Base-by-base conservation (phyloP, 257 asterid genomes). In the Solanum sitiens region DNA sequence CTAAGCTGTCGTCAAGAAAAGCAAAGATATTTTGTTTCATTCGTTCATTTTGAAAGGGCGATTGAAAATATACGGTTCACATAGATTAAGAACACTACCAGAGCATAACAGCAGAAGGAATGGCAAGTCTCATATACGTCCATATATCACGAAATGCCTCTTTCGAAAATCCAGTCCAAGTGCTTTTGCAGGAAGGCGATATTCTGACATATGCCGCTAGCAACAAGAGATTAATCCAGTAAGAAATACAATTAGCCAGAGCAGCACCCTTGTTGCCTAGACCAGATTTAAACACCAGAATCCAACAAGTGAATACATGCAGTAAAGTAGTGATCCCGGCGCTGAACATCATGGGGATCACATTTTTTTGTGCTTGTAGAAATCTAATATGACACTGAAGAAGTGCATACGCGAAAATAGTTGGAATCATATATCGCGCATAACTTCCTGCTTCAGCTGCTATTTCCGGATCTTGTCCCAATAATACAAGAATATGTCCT, bases 41-140 rank as follows among this genome's bases (percentile, higher is more conserved):
- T 23, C 15, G 15, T 23, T 63, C 71, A 63, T 63, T 63, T 63
- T 63, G 71, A 23, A 63, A 63, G 32, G 71, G 32, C 32, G 32
- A 53, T 53, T 1, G 23, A 63, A 63, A 63, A 63, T 61, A 63
- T 11, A 63, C 25, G 2, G 71, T 63, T 63, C 71, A 63, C 71
- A 63, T 63, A 63, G 20, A 67, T 27, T 37, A 37, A 37, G 18
- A 74, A 21, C 30, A 37, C 50, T 88, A 93, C 96, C 95, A 93
- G 71, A 94, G 90, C 95, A 94, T 94, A 40, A 91, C 87, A 65
- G 95, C 95, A 0, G 98, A 94, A 23, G 98, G 96, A 87, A 93
- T 83, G 3, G 96, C 96, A 4, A 93, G 92, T 91, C 93, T 92
- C 4, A 93, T 73, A 80, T 91, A 94, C 87, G 91, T 92, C 5